Evolutionary conservation across 2,329 filamentous ascomycete species (phyloP).

Genomic region (Diaporthe helianthi): DNA sequence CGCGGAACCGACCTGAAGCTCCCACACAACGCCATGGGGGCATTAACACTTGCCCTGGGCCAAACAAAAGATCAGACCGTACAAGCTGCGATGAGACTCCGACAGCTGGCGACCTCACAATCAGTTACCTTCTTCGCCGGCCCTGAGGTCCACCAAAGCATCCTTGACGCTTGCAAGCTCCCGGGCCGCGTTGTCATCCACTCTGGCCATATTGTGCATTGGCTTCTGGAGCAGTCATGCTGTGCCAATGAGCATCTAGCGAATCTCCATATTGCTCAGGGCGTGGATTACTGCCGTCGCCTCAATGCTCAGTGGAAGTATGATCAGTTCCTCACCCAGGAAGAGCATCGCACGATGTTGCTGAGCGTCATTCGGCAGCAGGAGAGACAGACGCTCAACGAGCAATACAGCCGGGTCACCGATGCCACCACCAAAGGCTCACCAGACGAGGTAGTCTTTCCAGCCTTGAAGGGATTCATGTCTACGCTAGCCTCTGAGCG

Average conservation of each 20-base stretch:
- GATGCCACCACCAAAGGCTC: constrained; percentile 37
- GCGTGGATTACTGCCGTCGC: constrained; percentile 65
- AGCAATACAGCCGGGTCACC: constrained; percentile 57
- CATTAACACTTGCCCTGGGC: constrained; percentile 61
- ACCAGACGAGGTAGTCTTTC: constrained; percentile 20
- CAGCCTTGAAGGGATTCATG: constrained; percentile 39
- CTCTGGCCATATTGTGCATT: constrained; percentile 54
- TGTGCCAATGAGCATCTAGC: constrained; percentile 64
- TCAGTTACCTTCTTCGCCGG: constrained; percentile 63
- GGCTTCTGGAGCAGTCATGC: constrained; percentile 72
- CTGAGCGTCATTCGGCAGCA: constrained; percentile 54
- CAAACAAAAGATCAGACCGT: constrained; percentile 68
- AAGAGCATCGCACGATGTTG: constrained; percentile 47
- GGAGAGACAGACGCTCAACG: constrained; percentile 63
- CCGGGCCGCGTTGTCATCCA: constrained; percentile 41
- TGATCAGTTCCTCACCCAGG: constrained; percentile 48
- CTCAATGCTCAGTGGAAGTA: constrained; percentile 55
- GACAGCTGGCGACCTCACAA: constrained; percentile 64
- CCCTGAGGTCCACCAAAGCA: constrained; percentile 67
- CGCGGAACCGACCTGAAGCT: constrained; percentile 67
- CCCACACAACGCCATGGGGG: constrained; percentile 53
- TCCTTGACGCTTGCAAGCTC: constrained; percentile 55
- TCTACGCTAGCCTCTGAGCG: constrained; percentile 45
- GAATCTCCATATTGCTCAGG: constrained; percentile 65
- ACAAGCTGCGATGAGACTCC: constrained; percentile 71